phyloP scores from a whole-genome alignment of 495 filamentous ascomycete species.

The Penicillium canescens region DNA sequence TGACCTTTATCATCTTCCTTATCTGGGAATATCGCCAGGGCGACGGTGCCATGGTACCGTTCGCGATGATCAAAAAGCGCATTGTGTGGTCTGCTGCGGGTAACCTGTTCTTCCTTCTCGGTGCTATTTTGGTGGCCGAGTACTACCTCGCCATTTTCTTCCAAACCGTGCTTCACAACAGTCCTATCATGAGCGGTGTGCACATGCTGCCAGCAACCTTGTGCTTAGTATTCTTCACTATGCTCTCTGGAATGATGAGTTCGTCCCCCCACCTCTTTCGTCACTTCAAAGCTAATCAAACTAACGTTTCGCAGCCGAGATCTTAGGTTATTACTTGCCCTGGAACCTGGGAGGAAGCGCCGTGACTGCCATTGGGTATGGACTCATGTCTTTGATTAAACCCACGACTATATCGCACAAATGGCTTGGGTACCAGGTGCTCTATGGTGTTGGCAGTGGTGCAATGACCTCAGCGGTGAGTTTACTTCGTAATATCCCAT shows the following conservation, averaged over 20 bases:
- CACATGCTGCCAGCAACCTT: too few species aligned
- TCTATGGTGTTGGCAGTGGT: neutral
- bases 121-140: neutral
- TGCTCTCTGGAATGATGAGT: too few species aligned
- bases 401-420: neutral
- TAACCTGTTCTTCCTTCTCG: neutral
- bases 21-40: conserved; percentile 44
- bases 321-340: neutral
- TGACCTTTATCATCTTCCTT: conserved; percentile 27
- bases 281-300: too few species aligned
- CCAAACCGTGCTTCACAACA: neutral
- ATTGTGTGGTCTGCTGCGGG: neutral
- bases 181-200: neutral
- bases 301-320: too few species aligned
- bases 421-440: neutral
- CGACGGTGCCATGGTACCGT: conserved; percentile 49
- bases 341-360: neutral
- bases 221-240: too few species aligned
- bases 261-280: too few species aligned
- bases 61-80: conserved; percentile 12
- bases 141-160: neutral
- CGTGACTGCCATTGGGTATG: neutral
- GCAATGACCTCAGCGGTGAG: too few species aligned
- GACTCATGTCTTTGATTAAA: neutral
- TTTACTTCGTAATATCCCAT: too few species aligned